Percentiles rank a stretch among this genome's conserved stretches.
phyloP scores from a whole-genome alignment of 352 stramenopile species.

The Elongisporangium prolatum region DNA sequence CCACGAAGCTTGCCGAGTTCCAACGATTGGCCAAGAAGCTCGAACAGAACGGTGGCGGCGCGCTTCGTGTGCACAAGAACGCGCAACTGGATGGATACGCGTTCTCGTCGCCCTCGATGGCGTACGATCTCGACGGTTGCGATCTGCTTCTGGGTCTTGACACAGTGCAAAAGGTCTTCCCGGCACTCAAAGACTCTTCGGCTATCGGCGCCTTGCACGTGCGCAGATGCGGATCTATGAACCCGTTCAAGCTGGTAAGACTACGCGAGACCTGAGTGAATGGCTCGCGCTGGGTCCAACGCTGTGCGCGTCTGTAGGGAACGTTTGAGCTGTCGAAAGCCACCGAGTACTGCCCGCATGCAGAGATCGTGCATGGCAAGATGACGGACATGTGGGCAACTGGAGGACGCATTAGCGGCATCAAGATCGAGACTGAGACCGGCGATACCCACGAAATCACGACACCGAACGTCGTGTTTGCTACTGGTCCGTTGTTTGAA shows the following conservation, averaged over 20 bases:
- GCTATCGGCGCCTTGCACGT: conserved; percentile 62
- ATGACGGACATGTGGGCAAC: conserved; percentile 52
- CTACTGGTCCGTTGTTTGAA: conserved; percentile 63
- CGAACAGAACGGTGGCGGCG: conserved; percentile 43
- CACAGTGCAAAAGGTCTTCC: conserved; percentile 49
- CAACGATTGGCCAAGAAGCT: conserved; percentile 39
- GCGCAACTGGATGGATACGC: conserved; percentile 37
- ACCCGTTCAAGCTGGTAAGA: conserved; percentile 59
- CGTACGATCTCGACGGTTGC: conserved; percentile 57
- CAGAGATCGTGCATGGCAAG: conserved; percentile 49
- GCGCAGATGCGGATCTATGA: conserved; percentile 62
- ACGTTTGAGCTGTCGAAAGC: conserved; percentile 66
- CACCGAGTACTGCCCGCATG: conserved; percentile 52
- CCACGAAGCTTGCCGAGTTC: conserved; percentile 42
- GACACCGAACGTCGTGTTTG: conserved; percentile 65
- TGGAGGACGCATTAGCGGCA: conserved; percentile 41
- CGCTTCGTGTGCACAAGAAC: conserved; percentile 44
- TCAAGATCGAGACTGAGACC: conserved; percentile 45
- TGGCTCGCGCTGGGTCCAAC: neutral
- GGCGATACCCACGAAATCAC: conserved; percentile 55
- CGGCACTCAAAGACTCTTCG: conserved; percentile 49
- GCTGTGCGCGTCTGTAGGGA: conserved; percentile 9
- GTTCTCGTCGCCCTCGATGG: conserved; percentile 34
- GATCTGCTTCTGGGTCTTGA: conserved; percentile 66
- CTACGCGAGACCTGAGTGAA: conserved; percentile 1